These are phyloP conservation scores for Sutorius australiensis DNA, from an alignment of 768 basidiomycete genomes.

Conservation along the genomic window DNA sequence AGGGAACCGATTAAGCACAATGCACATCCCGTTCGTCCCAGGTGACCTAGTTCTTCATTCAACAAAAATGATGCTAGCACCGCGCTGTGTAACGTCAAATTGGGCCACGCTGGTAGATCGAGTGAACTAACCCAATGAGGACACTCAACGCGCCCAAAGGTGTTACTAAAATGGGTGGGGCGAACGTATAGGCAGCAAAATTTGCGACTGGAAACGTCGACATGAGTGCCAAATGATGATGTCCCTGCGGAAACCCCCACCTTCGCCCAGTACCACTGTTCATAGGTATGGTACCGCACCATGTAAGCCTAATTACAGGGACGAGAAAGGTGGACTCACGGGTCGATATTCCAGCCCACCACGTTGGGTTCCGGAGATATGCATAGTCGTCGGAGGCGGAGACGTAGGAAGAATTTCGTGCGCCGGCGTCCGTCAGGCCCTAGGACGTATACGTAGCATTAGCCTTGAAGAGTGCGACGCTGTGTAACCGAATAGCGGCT, in stretches of 20 bases:
- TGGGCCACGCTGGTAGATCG: background rate
- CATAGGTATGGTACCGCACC: background rate
- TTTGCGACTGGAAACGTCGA: constrained; percentile 54
- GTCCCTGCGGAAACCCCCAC: constrained; percentile 41
- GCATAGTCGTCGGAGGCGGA: constrained; percentile 77
- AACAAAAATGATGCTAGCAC: constrained; percentile 91
- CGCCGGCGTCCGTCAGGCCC: constrained; percentile 87
- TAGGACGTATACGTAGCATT: constrained; percentile 28
- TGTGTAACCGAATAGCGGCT: constrained; percentile 4
- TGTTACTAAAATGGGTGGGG: constrained; percentile 96
- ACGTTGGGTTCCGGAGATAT: constrained; percentile 88
- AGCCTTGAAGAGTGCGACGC: constrained; percentile 6
- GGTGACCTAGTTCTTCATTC: constrained; percentile 88
- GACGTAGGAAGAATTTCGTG: constrained; percentile 45
- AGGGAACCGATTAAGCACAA: constrained; percentile 83
- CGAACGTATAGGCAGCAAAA: constrained; percentile 97
- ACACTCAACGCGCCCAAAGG: constrained; percentile 97
- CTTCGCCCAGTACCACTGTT: constrained; percentile 91
- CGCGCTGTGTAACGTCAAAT: constrained; percentile 51
- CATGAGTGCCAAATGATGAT: constrained; percentile 1
- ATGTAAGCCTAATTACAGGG: constrained; percentile 5
- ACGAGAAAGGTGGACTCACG: constrained; percentile 50
- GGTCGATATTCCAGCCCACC: constrained; percentile 96
- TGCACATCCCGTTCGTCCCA: constrained; percentile 84
- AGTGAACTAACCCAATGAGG: constrained; percentile 75